Base-by-base conservation (phyloP, 805 yeast genomes). In the Kuraishia hungarica region DNA sequence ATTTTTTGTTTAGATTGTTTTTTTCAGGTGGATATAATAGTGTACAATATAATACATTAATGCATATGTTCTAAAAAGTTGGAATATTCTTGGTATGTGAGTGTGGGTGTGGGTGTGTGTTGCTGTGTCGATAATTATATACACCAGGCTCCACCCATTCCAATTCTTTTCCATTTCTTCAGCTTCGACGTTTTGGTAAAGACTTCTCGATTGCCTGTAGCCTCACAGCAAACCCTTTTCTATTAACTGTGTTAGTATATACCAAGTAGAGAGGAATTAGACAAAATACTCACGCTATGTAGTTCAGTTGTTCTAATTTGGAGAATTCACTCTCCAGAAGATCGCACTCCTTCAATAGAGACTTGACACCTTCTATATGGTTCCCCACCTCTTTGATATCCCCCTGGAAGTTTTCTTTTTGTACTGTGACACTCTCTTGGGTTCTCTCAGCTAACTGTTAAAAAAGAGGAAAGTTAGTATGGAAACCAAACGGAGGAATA, bases 271-370 rank as follows among this genome's bases (percentile, higher is more conserved):
- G 43, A 35, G 8, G 11, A 3, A 21, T 7, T 3, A 2, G 21
- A 22, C 10, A 22, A 10, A 29, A 50, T 21, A 50, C 52, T 50
- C 22, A 50, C 53, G 52, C 55, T 47, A 69, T 67, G 3, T 60
- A 48, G 48, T 60, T 60, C 17, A 71, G 58, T 55, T 71, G 74
- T 43, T 67, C 68, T 35, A 71, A 53, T 55, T 70, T 70, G 35
- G 65, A 69, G 28, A 70, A 64, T 57, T 71, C 74, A 35, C 55
- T 54, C 53, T 64, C 59, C 15, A 69, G 49, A 17, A 55, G 51
- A 35, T 66, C 64, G 26, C 70, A 67, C 6, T 68, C 60, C 15
- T 48, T 39, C 21, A 66, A 28, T 1, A 70, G 52, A 4, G 28
- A 21, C 43, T 57, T 62, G 2, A 62, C 61, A 15, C 57, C 53